Evolutionary conservation across 2,329 filamentous ascomycete genomes (phyloP), one percentile per base, ranked within the genome.

Genomic region (Aspergillus tamarii): DNA sequence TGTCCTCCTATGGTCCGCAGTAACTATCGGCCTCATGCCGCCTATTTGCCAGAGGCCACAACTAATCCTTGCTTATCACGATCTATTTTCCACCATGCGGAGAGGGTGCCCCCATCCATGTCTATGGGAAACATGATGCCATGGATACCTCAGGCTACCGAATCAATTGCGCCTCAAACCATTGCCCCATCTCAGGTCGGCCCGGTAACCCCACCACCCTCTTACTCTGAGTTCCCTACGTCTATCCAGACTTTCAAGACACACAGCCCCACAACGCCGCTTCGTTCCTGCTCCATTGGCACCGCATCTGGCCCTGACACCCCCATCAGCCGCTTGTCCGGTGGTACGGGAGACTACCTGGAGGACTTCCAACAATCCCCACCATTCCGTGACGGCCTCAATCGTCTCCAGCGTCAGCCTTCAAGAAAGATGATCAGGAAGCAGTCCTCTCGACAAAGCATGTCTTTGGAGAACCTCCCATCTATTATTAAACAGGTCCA

Each of bases 401-500:
- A 72, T 16, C 70, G 75, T 11, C 68, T 69, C 1, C 75, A 77
- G 28, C 76, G 76, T 3, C 73, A 73, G 30, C 67, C 70, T 0
- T 76, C 76, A 0, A 72, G 74, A n/a, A 79, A 79, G 63, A 59
- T 65, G 16, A 60, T 67, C 26, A 65, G 70, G 62, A 73, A 73
- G 61, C 69, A 72, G 23, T 69, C 72, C 0, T 77, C 76, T 14
- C 77, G 77, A 61, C 77, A 78, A 57, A 76, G 72, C 50, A 57
- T 79, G 21, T 73, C 71, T 43, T 64, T 79, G 19, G 77, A 79
- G 57, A 77, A 76, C 57, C 62, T 80, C 3, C 77, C 78, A 0
- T 67, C 75, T 0, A 76, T 78, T 50, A 79, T 80, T 52, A 77
- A 77, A 57, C 74, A 79, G 70, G 74, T 82, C 2, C 76, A 78